These are phyloP conservation scores for Cordyceps javanica DNA, from an alignment of 2,329 filamentous ascomycete species.

Conservation along the genomic window DNA sequence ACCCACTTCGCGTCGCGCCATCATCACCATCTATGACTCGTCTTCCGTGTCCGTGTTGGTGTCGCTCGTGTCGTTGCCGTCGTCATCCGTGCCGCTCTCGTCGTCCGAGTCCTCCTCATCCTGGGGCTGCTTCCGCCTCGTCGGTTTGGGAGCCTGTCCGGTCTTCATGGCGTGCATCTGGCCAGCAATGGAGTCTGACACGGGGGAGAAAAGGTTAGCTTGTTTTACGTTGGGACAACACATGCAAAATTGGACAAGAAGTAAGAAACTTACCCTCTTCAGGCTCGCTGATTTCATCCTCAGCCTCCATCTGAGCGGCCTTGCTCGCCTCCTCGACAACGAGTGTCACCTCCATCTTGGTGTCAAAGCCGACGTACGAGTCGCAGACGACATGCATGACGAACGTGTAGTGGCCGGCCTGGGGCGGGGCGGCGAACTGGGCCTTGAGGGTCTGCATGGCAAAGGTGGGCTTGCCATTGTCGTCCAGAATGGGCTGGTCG, in stretches of 20 bases:
- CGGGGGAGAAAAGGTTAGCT: constrained; percentile 20
- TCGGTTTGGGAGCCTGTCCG: constrained; percentile 54
- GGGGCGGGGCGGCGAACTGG: constrained; percentile 90
- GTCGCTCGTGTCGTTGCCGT: constrained; percentile 58
- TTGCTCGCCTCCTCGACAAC: constrained; percentile 85
- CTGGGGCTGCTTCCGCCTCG: constrained; percentile 40
- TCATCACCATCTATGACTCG: constrained; percentile 37
- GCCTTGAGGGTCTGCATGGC: constrained; percentile 95
- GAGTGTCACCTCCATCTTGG: constrained; percentile 83
- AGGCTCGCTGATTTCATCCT: constrained; percentile 96
- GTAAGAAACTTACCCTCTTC: constrained; percentile 75
- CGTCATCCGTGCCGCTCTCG: constrained; percentile 73
- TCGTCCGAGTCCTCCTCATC: constrained; percentile 58
- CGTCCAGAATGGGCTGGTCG: constrained; percentile 79
- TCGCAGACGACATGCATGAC: constrained; percentile 92
- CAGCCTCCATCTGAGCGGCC: constrained; percentile 70
- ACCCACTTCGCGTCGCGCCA: not conserved
- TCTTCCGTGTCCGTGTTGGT: constrained; percentile 65
- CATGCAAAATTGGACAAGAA: not conserved
- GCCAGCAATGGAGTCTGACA: constrained; percentile 83
- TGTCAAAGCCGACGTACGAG: constrained; percentile 91
- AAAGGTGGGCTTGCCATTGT: constrained; percentile 79
- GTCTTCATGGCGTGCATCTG: constrained; percentile 86
- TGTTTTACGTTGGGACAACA: not conserved
- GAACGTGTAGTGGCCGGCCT: constrained; percentile 89